Conservation (phyloP, 2,329 filamentous ascomycete genomes). For the Xylariaceae sp. region DNA sequence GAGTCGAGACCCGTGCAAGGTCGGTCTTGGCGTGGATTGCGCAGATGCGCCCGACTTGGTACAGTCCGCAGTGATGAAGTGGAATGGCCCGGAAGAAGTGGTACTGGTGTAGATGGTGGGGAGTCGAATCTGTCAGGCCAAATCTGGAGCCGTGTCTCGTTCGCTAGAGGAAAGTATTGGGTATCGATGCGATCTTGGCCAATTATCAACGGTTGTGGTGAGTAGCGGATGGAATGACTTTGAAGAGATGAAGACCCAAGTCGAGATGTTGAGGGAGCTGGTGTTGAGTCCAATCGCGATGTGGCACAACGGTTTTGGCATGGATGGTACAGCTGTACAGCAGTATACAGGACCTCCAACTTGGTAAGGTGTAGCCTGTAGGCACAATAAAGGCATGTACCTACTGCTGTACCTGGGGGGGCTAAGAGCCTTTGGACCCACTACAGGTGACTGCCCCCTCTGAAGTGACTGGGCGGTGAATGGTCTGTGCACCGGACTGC, state of each 20-base stretch:
- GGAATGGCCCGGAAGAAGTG: background rate
- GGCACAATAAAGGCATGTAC: no score
- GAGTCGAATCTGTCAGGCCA: no score
- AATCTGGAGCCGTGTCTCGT: no score
- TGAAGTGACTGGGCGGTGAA: background rate
- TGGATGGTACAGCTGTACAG: slow-evolving; percentile 7
- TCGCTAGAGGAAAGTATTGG: background rate
- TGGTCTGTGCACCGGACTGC: slow-evolving; percentile 14
- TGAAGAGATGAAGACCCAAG: background rate
- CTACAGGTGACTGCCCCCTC: no score
- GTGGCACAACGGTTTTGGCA: slow-evolving; percentile 13
- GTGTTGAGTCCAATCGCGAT: slow-evolving; percentile 16
- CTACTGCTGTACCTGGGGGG: no score
- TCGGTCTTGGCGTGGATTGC: slow-evolving; percentile 16
- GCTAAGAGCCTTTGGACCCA: no score
- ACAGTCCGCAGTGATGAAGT: slow-evolving; percentile 6
- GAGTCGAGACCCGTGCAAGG: slow-evolving; percentile 9
- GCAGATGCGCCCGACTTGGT: slow-evolving; percentile 18
- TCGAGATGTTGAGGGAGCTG: slow-evolving; percentile 8
- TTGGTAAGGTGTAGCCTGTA: no score
- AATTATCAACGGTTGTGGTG: background rate
- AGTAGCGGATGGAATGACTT: slow-evolving; percentile 1
- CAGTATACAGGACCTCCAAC: no score
- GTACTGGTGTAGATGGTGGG: no score
- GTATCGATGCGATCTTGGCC: slow-evolving; percentile 3